These are phyloP conservation scores for Botrytis elliptica DNA, from an alignment of 2,329 filamentous ascomycete species.

Conservation along the genomic window DNA sequence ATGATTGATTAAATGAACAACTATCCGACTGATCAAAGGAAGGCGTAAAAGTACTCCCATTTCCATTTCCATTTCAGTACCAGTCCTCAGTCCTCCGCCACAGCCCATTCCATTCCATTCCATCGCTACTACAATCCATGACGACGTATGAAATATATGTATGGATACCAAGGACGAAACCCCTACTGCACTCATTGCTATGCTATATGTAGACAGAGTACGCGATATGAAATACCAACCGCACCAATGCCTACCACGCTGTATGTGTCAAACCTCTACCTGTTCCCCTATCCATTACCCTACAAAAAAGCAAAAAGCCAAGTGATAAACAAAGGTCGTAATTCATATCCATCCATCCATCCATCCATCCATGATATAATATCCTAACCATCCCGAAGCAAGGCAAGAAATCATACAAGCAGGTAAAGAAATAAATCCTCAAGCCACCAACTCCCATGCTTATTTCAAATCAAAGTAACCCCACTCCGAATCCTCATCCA, in stretches of 20 bases:
- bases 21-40: background rate
- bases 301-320: background rate
- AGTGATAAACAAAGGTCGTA: background rate
- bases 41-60: no score
- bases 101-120: background rate
- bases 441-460: conserved; percentile 5
- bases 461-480: conserved; percentile 7
- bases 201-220: background rate
- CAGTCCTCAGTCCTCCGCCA: background rate
- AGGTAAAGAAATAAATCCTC: background rate
- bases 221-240: background rate
- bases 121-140: background rate
- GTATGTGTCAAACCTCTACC: background rate
- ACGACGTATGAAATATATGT: background rate
- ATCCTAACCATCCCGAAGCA: conserved; percentile 7
- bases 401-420: background rate
- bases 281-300: background rate
- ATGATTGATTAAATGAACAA: background rate
- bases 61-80: no score
- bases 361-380: conserved; percentile 14
- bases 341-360: conserved; percentile 6
- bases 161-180: background rate
- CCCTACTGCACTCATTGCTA: background rate
- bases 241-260: background rate
- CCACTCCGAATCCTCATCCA: background rate